Evolutionary conservation across 2,329 filamentous ascomycete genomes (phyloP), one percentile per base, ranked within the genome.

Genomic region (Beauveria sp.): DNA sequence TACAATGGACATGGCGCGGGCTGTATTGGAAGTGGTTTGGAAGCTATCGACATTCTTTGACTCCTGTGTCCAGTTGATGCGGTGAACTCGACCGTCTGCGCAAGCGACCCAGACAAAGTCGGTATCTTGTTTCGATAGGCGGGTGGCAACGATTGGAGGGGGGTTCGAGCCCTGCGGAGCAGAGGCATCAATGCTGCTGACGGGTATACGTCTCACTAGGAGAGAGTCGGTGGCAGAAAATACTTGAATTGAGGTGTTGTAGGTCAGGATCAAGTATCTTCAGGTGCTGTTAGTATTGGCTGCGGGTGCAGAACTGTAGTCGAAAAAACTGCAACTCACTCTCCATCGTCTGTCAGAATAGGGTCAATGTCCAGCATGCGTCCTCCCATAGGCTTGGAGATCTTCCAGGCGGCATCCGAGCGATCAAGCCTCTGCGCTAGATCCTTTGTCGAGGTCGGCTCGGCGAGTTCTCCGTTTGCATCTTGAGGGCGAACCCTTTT

Each of bases 171-270:
- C 63, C 34, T 67, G 68, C 26, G 68, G 56, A 12, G 67, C 65
- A 5, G 69, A 66, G 34, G 67, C 58, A 53, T 72, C 71, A 43
- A 68, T 62, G 40, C 66, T 67, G 62, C 65, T 70, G 66, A 87
- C 77, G 14, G 82, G 77, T 54, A 97, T 87, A 61, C 86, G 85
- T 66, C 91, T 86, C 51, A 91, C 79, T 24, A 96, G 83, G 55
- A 96, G 83, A 1, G 95, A 98, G 60, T 91, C 92, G 65, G 84
- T 79, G 34, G 90, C 85, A 1, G 90, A 89, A 74, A 95, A 96
- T 28, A 96, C 82, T 71, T 92, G 89, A 59, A 97, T 79, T 10
- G 88, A 87, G 30, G 84, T 87, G 63, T 86, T 83, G 69, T 91
- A 90, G 38, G 88, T 84, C 61, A 96, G 73, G 62, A 97, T 86